Base-by-base conservation (phyloP, 163 green algal species). In the Chlorella variabilis region DNA sequence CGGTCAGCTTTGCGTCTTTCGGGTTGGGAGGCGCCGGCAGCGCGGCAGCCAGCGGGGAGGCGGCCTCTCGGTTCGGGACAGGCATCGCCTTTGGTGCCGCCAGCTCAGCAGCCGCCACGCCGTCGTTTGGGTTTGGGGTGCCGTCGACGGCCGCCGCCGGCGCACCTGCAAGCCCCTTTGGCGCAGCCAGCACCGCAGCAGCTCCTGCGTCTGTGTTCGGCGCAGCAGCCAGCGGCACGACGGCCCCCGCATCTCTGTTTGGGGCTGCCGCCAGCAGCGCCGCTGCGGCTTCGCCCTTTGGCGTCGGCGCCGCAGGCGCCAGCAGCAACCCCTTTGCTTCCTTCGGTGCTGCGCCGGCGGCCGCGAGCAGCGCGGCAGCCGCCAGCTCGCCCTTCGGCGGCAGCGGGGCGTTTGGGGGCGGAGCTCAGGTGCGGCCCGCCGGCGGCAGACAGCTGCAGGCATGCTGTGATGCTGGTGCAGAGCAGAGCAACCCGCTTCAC, bases 1-100 rank as follows among this genome's bases (percentile, higher is more conserved):
- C 54, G 0, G 41, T 81, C 18, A 73, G 75, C 29, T 81, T 81
- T n/a, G 75, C 39, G 1, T 62, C 75, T 2, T 73, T 81, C 48
- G 75, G 75, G 29, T 65, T 81, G 1, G 75, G 75, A 2, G 75
- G 75, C 20, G 41, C 39, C 59, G 73, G 58, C 75, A 62, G 39
- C 25, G 75, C 75, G 2, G 39, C 59, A 38, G 59, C 6, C 29
- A 45, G 70, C 71, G 18, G 41, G 17, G 29, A 27, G 2, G 49
- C 59, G 9, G 27, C 54, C 38, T 80, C 42, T 29, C 34, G 31
- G 3, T 80, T 80, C 45, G 73, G 73, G 23, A 51, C 56, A 27
- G 65, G 65, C 3, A 20, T 73, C 23, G n/a, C 20, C 6, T 73
- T 73, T 38, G 65, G 65, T 4, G 65, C 38, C 23, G 34, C 18